Percentiles rank a stretch among this genome's conserved stretches.
Conservation (phyloP, 1,284 basidiomycete genomes). For the Vanrija sp. region DNA sequence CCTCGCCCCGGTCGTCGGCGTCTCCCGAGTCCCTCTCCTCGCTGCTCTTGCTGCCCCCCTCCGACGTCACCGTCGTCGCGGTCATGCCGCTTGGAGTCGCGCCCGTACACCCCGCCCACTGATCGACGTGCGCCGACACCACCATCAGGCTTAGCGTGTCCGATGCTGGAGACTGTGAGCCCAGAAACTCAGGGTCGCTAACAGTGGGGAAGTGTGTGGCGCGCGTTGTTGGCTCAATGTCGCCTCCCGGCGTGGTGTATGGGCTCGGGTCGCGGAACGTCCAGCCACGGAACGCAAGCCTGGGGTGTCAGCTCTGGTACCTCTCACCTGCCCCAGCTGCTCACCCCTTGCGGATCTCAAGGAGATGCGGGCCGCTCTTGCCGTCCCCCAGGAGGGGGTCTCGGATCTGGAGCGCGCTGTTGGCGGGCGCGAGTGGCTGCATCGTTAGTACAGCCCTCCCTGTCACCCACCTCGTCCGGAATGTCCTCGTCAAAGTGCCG, state of each 20-base stretch:
- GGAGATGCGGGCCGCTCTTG: constrained; percentile 74
- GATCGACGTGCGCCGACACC: neutral
- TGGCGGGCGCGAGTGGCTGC: constrained; percentile 82
- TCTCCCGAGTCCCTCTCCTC: neutral
- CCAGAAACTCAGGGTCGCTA: no score
- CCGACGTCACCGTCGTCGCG: neutral
- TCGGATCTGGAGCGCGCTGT: constrained; percentile 74
- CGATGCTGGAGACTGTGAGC: neutral
- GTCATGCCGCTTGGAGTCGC: neutral
- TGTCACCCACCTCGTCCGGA: constrained; percentile 68
- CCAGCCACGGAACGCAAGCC: constrained; percentile 45
- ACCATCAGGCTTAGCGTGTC: neutral
- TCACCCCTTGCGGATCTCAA: constrained; percentile 80
- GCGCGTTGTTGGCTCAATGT: no score
- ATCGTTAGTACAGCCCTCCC: constrained; percentile 9
- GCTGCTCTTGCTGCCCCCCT: neutral
- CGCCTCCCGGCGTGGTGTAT: no score
- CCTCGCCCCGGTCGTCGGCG: neutral
- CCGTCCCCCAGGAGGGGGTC: constrained; percentile 83
- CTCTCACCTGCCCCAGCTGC: neutral
- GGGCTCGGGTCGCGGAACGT: constrained; percentile 23
- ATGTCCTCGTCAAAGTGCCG: constrained; percentile 90
- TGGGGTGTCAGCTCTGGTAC: constrained; percentile 8
- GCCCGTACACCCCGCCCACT: neutral
- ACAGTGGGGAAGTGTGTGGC: no score